Base-by-base conservation (phyloP, 2,329 filamentous ascomycete species). In the Westerdykella sp. region DNA sequence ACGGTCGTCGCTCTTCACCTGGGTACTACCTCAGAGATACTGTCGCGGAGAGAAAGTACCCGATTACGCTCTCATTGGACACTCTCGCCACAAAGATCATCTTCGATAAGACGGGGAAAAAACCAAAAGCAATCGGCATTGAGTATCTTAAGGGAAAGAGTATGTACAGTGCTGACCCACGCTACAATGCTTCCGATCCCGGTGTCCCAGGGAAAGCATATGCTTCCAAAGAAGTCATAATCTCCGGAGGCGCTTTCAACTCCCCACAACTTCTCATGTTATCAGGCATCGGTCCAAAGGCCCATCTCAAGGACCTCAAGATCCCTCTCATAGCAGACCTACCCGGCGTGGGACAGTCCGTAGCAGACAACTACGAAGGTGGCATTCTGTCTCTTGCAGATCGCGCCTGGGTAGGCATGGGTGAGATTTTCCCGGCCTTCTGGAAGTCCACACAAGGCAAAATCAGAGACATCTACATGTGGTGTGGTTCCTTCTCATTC, bases 221-320 rank as follows among this genome's bases (percentile, higher is more conserved):
- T 9, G 72, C 73, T 2, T 66, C 48, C 2, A 54, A 54, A 32
- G 56, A 59, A 44, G 54, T 59, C 28, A 55, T 59, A 23, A 47
- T 59, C 21, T 54, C 50, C 5, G 53, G 53, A 5, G 80, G 80
- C 6, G 73, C 77, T 1, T 83, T 77, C 62, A 79, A 83, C 60
- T 73, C 75, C 1, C 79, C 80, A 4, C 80, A 84, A 61, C 60
- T 84, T 3, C 74, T 84, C 5, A 75, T 80, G 63, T 73, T 83
- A 0, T 78, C 72, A 37, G 81, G 81, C 5, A 73, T 84, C 32
- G 80, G 81, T 0, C 79, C 79, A 0, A 53, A 61, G 3, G 55
- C 64, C 0, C 73, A 80, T 45, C 73, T 85, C n/a, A 47, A 70
- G 15, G 68, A 69, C 38, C 73, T 77, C 55, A 63, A 69, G 11